Percentiles rank a stretch among this genome's conserved stretches.
Conservation (phyloP, 139 green algal species). For the Chlorella sp. region DNA sequence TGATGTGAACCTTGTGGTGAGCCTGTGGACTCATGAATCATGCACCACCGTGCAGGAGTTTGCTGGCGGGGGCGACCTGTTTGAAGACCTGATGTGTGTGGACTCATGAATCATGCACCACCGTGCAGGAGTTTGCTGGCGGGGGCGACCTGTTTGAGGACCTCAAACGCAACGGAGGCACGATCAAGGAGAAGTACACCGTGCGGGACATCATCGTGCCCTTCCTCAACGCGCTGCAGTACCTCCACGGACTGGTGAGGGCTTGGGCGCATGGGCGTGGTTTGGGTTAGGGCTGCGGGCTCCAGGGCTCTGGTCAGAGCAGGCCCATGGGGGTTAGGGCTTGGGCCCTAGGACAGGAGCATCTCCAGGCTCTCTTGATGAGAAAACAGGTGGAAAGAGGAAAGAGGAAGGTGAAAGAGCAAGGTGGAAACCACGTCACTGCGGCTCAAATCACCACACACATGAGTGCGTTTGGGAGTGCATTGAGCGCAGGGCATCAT, state of each 20-base stretch:
- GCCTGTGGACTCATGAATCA: background rate
- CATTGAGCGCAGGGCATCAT: constrained; percentile 56
- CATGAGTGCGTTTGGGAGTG: too few species aligned
- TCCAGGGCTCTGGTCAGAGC: too few species aligned
- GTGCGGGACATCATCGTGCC: constrained; percentile 49
- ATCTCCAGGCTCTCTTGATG: too few species aligned
- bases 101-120: background rate
- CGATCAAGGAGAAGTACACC: constrained; percentile 49
- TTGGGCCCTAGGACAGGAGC: too few species aligned
- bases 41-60: constrained; percentile 30
- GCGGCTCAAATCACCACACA: too few species aligned
- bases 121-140: constrained; percentile 36
- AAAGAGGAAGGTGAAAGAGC: too few species aligned
- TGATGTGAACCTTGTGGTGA: too few species aligned
- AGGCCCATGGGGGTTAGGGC: too few species aligned
- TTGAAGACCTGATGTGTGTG: too few species aligned
- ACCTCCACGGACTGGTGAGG: constrained; percentile 54
- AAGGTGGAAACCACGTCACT: too few species aligned
- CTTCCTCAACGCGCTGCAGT: constrained; percentile 56
- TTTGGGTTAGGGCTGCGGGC: background rate
- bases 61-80: constrained; percentile 53
- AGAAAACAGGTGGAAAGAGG: too few species aligned
- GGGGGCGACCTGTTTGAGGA: constrained; percentile 76
- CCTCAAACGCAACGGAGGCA: constrained; percentile 53
- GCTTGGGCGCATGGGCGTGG: background rate